A percentile compares a stretch with the other conserved stretches of the same genome.
These are phyloP conservation scores for Rhodofomes roseus DNA, from an alignment of 1,284 basidiomycete genomes.

Conservation along the genomic window DNA sequence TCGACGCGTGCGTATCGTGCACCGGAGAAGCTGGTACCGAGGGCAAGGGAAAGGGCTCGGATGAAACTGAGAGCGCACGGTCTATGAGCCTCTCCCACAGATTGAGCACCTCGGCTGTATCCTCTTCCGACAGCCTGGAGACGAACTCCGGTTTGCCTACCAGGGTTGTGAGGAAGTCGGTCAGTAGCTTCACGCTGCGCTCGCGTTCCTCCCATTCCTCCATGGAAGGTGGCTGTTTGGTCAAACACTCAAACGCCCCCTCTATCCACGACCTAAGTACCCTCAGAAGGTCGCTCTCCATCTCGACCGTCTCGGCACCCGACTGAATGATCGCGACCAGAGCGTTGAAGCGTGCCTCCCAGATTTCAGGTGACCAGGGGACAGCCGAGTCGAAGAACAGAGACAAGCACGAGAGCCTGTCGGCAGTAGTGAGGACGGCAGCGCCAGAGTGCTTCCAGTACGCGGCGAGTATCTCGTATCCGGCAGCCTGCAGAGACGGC, in stretches of 20 bases:
- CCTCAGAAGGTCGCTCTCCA: slow-evolving; percentile 53
- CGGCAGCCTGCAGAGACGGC: slow-evolving; percentile 53
- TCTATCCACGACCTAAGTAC: slow-evolving; percentile 61
- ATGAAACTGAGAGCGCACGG: slow-evolving; percentile 41
- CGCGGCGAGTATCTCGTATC: slow-evolving; percentile 65
- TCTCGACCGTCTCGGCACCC: slow-evolving; percentile 57
- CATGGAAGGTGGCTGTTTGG: slow-evolving; percentile 34
- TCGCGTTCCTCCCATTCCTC: slow-evolving; percentile 55
- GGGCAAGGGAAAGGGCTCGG: slow-evolving; percentile 20
- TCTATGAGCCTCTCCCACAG: slow-evolving; percentile 60
- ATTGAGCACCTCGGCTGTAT: slow-evolving; percentile 45
- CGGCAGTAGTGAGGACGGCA: slow-evolving; percentile 42
- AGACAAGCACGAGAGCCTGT: slow-evolving; percentile 58
- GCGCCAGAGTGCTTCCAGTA: slow-evolving; percentile 59
- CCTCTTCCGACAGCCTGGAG: slow-evolving; percentile 55
- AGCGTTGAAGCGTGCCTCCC: slow-evolving; percentile 67
- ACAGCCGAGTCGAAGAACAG: slow-evolving; percentile 45
- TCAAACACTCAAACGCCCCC: slow-evolving; percentile 53
- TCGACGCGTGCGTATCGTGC: slow-evolving; percentile 24
- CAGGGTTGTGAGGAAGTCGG: slow-evolving; percentile 51
- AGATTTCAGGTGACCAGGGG: slow-evolving; percentile 59
- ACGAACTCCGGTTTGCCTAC: slow-evolving; percentile 48
- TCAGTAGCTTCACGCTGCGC: slow-evolving; percentile 53
- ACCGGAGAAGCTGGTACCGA: slow-evolving; percentile 26
- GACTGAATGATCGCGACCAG: slow-evolving; percentile 55